phyloP scores from a whole-genome alignment of 805 yeast genomes.

The Diddensiella caesifluorescens region DNA sequence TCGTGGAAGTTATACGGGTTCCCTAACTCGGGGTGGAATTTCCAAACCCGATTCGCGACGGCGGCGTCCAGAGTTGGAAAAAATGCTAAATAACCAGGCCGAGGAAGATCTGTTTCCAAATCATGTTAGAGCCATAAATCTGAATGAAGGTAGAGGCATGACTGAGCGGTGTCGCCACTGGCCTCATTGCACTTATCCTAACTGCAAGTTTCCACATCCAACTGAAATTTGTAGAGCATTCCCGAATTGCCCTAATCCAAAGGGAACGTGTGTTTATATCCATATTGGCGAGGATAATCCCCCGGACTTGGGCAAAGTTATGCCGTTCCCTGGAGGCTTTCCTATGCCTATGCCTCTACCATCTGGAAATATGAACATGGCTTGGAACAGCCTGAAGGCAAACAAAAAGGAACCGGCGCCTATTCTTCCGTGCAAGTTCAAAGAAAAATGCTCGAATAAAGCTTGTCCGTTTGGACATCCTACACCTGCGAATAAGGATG shows the following conservation, averaged over 20 bases:
- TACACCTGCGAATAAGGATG: constrained; percentile 74
- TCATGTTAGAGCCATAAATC: background rate
- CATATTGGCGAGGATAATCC: constrained; percentile 74
- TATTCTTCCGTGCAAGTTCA: constrained; percentile 62
- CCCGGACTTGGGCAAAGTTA: background rate
- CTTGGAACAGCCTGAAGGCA: too few relatives aligned
- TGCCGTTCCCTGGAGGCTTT: constrained; percentile 1
- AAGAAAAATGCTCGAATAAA: constrained; percentile 67
- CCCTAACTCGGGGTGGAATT: too few relatives aligned
- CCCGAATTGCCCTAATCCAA: constrained; percentile 72
- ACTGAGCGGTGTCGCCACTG: constrained; percentile 29
- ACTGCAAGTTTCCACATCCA: constrained; percentile 77
- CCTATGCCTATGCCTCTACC: constrained; percentile 8
- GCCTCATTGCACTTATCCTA: constrained; percentile 32
- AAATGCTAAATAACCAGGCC: background rate
- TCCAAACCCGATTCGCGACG: background rate
- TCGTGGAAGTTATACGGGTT: too few relatives aligned
- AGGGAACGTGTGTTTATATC: constrained; percentile 76
- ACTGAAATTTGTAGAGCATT: constrained; percentile 65
- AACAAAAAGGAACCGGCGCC: too few relatives aligned
- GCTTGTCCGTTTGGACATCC: constrained; percentile 89
- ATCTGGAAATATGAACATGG: constrained; percentile 11
- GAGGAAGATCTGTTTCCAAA: background rate
- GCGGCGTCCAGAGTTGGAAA: background rate
- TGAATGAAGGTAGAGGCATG: too few relatives aligned